phyloP scores from a whole-genome alignment of 148 eudicot species.

The Diospyros kaki region DNA sequence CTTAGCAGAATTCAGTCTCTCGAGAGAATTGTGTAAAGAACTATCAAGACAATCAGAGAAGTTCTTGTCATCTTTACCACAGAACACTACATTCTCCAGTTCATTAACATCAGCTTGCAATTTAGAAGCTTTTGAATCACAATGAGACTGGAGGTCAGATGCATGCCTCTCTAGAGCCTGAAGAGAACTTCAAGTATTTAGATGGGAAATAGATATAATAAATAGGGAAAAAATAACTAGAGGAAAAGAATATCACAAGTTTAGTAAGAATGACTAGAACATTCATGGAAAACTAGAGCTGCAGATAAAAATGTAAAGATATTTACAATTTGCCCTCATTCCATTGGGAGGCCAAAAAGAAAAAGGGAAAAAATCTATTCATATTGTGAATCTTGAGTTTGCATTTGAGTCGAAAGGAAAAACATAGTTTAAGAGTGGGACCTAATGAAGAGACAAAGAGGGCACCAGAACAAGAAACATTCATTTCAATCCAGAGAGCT shows the following conservation, averaged over 20 bases:
- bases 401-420: too few species aligned
- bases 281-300: neutral
- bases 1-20: conserved; percentile 39
- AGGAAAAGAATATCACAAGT: neutral
- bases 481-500: too few species aligned
- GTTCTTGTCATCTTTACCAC: conserved; percentile 16
- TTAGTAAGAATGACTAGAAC: conserved; percentile 1
- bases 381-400: too few species aligned
- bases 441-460: too few species aligned
- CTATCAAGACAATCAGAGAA: conserved; percentile 16
- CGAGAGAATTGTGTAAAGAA: conserved; percentile 18
- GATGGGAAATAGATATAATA: neutral
- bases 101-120: conserved; percentile 33
- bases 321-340: too few species aligned
- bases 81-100: conserved; percentile 26
- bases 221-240: conserved; percentile 9
- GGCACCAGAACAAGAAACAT: too few species aligned
- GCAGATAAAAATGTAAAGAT: neutral
- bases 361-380: too few species aligned
- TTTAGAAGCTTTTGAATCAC: conserved; percentile 14
- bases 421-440: too few species aligned
- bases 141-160: conserved; percentile 14
- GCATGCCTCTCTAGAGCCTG: conserved; percentile 32
- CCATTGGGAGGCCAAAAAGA: too few species aligned
- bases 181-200: conserved; percentile 8